phyloP scores from a whole-genome alignment of 345 rosid species.

The Nasturtium officinale region DNA sequence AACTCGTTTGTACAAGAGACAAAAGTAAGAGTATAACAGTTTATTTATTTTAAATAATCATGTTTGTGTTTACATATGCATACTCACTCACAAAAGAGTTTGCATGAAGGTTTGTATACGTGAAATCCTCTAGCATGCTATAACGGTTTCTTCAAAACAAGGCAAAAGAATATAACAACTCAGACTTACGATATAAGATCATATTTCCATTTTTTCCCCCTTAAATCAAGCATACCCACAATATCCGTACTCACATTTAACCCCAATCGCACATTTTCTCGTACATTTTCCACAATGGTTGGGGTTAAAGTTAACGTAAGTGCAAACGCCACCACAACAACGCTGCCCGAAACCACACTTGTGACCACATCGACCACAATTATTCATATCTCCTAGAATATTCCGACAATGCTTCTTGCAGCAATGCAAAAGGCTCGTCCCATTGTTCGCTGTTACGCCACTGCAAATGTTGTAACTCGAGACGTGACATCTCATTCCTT shows the following conservation, averaged over 20 bases:
- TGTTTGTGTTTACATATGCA: conserved; percentile 23
- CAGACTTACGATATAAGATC: conserved; percentile 14
- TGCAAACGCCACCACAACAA: conserved; percentile 65
- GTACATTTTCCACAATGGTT: conserved; percentile 67
- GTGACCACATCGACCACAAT: conserved; percentile 64
- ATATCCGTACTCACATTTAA: conserved; percentile 55
- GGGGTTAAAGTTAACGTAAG: conserved; percentile 35
- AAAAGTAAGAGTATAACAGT: neutral
- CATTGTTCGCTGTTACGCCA: conserved; percentile 61
- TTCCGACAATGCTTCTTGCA: conserved; percentile 79
- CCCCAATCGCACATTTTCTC: conserved; percentile 48
- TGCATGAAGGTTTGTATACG: conserved; percentile 21
- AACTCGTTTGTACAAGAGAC: neutral
- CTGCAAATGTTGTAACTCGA: conserved; percentile 50
- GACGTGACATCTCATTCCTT: conserved; percentile 55
- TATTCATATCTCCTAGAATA: conserved; percentile 58
- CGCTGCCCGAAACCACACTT: conserved; percentile 56
- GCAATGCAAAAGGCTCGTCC: conserved; percentile 60
- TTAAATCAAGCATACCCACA: conserved; percentile 69
- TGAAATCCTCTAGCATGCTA: conserved; percentile 17
- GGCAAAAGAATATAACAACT: conserved; percentile 4
- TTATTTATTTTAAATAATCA: conserved; percentile 9
- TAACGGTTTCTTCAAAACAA: conserved; percentile 7
- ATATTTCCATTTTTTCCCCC: too few relatives aligned
- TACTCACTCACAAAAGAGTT: conserved; percentile 31